Conservation (phyloP, 1,139 yeast genomes). For the Kurtzmaniella quercitrusa region DNA sequence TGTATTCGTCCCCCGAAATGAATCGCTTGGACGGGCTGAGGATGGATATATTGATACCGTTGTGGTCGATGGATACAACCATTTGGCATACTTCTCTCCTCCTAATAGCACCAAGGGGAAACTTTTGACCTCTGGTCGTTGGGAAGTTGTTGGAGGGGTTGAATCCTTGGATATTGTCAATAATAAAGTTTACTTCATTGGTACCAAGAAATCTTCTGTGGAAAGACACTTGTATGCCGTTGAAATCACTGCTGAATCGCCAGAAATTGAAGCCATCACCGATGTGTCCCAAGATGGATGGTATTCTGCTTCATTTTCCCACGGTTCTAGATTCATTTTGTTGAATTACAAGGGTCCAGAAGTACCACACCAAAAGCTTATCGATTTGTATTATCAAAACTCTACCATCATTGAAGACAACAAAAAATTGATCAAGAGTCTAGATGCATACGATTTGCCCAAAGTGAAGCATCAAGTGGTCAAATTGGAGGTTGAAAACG, state of each 20-base stretch:
- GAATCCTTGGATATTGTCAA: conserved; percentile 39
- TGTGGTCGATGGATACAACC: conserved; percentile 51
- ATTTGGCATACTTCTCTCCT: conserved; percentile 55
- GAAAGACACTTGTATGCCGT: conserved; percentile 53
- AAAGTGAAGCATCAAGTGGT: conserved; percentile 40
- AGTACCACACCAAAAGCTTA: conserved; percentile 60
- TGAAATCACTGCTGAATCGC: conserved; percentile 22
- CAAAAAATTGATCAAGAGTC: conserved; percentile 29
- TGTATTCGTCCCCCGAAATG: conserved; percentile 62
- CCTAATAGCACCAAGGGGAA: conserved; percentile 38
- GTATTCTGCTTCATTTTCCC: conserved; percentile 63
- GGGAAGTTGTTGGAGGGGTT: conserved; percentile 54
- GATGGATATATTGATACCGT: conserved; percentile 57
- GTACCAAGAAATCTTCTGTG: conserved; percentile 47
- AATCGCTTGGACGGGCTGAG: conserved; percentile 28
- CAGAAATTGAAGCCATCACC: conserved; percentile 48
- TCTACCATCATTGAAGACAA: conserved; percentile 46
- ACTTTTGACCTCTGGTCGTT: conserved; percentile 46
- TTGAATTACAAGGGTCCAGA: conserved; percentile 62
- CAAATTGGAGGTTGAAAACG: conserved; percentile 39
- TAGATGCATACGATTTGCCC: conserved; percentile 49
- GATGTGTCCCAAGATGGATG: conserved; percentile 57
- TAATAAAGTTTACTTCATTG: conserved; percentile 43
- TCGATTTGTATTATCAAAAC: conserved; percentile 44
- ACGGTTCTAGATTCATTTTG: conserved; percentile 60